phyloP scores from a whole-genome alignment of 2,329 filamentous ascomycete genomes.

The Arthrobotrys iridis region DNA sequence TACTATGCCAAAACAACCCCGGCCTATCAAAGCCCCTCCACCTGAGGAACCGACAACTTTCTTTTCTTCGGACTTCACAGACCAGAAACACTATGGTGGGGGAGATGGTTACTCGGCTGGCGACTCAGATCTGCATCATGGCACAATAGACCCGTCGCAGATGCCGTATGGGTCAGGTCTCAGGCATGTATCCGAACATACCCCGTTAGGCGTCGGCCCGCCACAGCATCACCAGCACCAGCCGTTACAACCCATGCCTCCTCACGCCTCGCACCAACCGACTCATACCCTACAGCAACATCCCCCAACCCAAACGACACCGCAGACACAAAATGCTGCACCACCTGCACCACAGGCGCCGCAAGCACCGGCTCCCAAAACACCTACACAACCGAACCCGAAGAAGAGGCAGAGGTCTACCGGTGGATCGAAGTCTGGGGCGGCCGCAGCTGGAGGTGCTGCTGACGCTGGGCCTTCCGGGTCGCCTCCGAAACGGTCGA shows the following conservation, averaged over 20 bases:
- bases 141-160: conserved; percentile 52
- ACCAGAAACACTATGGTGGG: conserved; percentile 50
- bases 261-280: conserved; percentile 46
- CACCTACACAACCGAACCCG: conserved; percentile 48
- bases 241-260: conserved; percentile 53
- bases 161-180: conserved; percentile 47
- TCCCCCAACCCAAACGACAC: conserved; percentile 21
- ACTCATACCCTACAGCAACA: conserved; percentile 46
- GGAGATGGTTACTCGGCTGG: conserved; percentile 38
- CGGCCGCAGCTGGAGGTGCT: conserved; percentile 31
- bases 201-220: conserved; percentile 47
- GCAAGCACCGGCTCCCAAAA: conserved; percentile 49
- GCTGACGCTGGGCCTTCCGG: conserved; percentile 51
- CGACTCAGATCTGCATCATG: conserved; percentile 52
- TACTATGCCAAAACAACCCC: conserved; percentile 43
- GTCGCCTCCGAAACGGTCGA: conserved; percentile 77
- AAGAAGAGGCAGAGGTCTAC: conserved; percentile 50
- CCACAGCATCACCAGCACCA: conserved; percentile 53
- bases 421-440: conserved; percentile 40
- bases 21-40: conserved; percentile 49
- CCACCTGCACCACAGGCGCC: conserved; percentile 47
- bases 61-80: conserved; percentile 44
- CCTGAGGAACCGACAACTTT: conserved; percentile 45
- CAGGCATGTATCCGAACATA: conserved; percentile 51
- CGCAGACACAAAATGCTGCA: conserved; percentile 41